A percentile compares a stretch with the other conserved stretches of the same genome.
These are phyloP conservation scores for Pontederia crassipes DNA, from an alignment of 176 grass and related monocot species.

Conservation along the genomic window DNA sequence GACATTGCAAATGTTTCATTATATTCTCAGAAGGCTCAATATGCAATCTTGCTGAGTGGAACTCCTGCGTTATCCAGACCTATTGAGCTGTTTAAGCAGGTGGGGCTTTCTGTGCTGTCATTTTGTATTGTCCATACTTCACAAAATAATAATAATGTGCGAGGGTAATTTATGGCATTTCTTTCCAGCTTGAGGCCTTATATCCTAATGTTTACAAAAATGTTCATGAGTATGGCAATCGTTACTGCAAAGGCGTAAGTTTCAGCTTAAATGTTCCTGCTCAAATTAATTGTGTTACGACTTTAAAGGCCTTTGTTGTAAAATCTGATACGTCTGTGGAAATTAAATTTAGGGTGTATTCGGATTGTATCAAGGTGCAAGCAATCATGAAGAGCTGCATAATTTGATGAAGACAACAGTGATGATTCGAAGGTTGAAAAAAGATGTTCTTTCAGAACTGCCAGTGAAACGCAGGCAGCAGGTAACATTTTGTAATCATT, in stretches of 20 bases:
- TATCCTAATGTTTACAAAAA: conserved; percentile 82
- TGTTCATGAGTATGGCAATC: conserved; percentile 71
- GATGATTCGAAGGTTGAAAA: conserved; percentile 94
- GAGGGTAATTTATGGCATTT: conserved; percentile 7
- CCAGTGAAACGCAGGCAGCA: conserved; percentile 85
- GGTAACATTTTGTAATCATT: conserved; percentile 29
- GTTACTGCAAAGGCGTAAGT: conserved; percentile 97
- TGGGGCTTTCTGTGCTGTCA: conserved; percentile 9
- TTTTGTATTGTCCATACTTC: background rate
- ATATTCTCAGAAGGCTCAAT: conserved; percentile 62
- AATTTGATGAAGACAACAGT: conserved; percentile 94
- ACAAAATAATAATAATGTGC: conserved; percentile 7
- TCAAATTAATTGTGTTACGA: background rate
- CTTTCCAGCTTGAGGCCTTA: conserved; percentile 59
- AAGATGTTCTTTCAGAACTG: conserved; percentile 77
- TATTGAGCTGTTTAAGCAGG: conserved; percentile 90
- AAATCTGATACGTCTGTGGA: conserved; percentile 1
- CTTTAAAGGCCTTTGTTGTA: background rate
- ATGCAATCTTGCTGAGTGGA: conserved; percentile 79
- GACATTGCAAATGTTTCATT: background rate
- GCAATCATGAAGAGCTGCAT: conserved; percentile 95
- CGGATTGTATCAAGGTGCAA: conserved; percentile 89
- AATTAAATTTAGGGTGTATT: conserved; percentile 43
- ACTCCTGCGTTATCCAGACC: conserved; percentile 93
- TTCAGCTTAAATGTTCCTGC: background rate